Evolutionary conservation across 73 alveolate genomes (phyloP).

Genomic region (Paramecium primaurelia): DNA sequence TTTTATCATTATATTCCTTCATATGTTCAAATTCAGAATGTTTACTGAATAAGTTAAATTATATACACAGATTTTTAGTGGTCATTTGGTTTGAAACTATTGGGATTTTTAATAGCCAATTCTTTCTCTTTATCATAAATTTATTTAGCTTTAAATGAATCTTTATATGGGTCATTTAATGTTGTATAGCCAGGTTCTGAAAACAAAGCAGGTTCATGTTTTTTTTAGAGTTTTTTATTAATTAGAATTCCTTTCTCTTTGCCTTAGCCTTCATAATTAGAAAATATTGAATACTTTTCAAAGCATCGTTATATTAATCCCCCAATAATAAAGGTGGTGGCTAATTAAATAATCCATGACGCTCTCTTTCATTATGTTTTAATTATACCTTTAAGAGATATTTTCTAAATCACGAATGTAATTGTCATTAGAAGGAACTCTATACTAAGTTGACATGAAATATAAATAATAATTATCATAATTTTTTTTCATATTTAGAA

Average conservation of each 20-base stretch:
- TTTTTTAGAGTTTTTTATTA: neutral
- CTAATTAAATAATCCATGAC: conserved; percentile 8
- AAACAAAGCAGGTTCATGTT: conserved; percentile 2
- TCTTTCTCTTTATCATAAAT: conserved; percentile 19
- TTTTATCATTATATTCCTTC: neutral
- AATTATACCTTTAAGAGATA: neutral
- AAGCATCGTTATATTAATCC: conserved; percentile 14
- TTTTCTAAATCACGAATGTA: neutral
- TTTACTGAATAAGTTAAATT: neutral
- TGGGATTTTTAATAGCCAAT: neutral
- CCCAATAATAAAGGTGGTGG: conserved; percentile 7
- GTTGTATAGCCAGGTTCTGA: neutral
- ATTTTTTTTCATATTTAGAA: neutral
- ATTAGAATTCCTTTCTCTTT: neutral
- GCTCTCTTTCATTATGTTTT: neutral
- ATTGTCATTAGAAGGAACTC: conserved; percentile 5
- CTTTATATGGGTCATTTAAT: neutral
- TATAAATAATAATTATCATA: neutral
- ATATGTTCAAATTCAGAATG: conserved; percentile 17
- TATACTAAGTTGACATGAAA: conserved; percentile 12
- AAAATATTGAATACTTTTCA: neutral
- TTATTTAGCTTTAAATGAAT: neutral
- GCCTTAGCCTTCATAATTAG: neutral
- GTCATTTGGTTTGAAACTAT: neutral
- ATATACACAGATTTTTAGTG: neutral